A percentile compares a stretch with the other conserved stretches of the same genome.
Conservation (phyloP, 257 asterid genomes). For the Nicotiana tabacum region DNA sequence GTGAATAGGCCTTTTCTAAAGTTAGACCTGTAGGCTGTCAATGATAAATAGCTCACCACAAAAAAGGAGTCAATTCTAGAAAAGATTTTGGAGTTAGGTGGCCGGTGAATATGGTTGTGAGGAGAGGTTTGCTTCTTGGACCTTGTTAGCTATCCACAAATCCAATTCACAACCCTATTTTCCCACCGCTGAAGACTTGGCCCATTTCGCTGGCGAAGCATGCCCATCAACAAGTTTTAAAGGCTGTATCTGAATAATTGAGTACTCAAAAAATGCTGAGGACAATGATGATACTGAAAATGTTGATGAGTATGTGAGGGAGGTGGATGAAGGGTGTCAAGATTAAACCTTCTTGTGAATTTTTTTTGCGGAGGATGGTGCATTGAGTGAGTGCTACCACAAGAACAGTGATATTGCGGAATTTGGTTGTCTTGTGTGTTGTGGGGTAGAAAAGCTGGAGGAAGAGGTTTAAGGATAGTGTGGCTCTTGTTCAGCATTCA, state of each 20-base stretch:
- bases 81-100: not conserved
- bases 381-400: not conserved
- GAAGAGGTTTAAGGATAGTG: not conserved
- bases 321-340: not conserved
- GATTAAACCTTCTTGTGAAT: not conserved
- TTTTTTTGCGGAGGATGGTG: not conserved
- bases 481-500: not conserved
- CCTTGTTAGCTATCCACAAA: not conserved
- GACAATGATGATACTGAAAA: not conserved
- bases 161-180: not conserved
- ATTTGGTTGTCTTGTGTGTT: not conserved
- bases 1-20: not conserved
- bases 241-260: not conserved
- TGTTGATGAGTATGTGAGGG: not conserved
- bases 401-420: not conserved
- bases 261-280: not conserved
- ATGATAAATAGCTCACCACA: not conserved
- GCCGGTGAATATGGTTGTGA: not conserved
- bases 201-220: no score
- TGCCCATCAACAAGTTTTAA: not conserved
- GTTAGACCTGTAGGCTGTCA: not conserved
- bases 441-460: not conserved
- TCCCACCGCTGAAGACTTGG: not conserved
- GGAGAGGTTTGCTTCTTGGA: not conserved
- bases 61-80: not conserved